Base-by-base conservation (phyloP, 2,329 filamentous ascomycete genomes). In the Ophiosphaerella herpotricha region DNA sequence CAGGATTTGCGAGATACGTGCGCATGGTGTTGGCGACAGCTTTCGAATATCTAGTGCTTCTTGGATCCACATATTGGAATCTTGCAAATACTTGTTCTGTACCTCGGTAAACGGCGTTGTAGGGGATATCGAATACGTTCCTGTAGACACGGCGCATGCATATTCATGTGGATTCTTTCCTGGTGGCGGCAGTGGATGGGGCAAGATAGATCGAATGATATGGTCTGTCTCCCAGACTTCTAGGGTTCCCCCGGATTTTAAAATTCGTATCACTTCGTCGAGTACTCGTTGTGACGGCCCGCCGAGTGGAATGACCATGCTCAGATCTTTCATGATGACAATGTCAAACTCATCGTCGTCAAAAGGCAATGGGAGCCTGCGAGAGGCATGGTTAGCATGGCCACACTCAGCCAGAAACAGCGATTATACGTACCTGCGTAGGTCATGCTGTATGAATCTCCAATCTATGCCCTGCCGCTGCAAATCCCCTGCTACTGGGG, bases 201-300 rank as follows among this genome's bases (percentile, higher is more conserved):
- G 90, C 43, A 90, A 80, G 24, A 97, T 80, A 71, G 91, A 92
- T 60, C 92, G 88, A 57, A 96, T 85, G 11, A 87, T 83, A 67
- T 91, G 85, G 73, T 97, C 92, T 5, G 88, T 88, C 58, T 96
- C 92, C 92, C 92, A 97, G 13, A 95, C 80, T 69, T 97, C 93
- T 23, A 97, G 67, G 2, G 85, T 84, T 4, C 93, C 93, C 13
- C 90, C 91, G 0, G 89, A 86, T 58, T 82, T 85, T 32, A 96
- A 77, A 11, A 96, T 75, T 14, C 92, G 88, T 39, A 93, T 76
- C 54, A 86, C 88, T 67, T 97, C 91, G 57, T 90, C 87, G 50
- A 86, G 69, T n/a, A 83, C 75, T 21, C 72, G 70, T 38, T 81
- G 77, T 31, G 85, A 82, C 49, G 83, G 77, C 14, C 71, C 70